phyloP scores from a whole-genome alignment of 2,329 filamentous ascomycete species.

The Teratosphaeria pseudoeucalypti region DNA sequence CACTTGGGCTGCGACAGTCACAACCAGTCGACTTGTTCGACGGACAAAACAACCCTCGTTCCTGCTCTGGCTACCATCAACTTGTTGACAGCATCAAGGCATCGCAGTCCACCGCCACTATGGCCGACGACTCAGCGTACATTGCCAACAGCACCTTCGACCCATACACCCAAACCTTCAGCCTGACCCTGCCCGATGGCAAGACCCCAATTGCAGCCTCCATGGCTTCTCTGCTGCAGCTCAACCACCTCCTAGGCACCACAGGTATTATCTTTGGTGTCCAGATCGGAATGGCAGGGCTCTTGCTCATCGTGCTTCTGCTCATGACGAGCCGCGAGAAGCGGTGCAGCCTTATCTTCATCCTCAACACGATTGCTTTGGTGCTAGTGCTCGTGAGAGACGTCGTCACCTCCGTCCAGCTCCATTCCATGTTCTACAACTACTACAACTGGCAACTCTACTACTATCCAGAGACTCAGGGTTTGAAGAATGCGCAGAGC shows the following conservation, averaged over 20 bases:
- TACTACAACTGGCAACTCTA: constrained; percentile 30
- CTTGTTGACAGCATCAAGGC: not conserved
- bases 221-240: constrained; percentile 36
- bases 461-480: constrained; percentile 16
- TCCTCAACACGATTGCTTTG: constrained; percentile 55
- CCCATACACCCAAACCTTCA: constrained; percentile 43
- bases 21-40: not conserved
- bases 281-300: constrained; percentile 58
- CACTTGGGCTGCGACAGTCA: not conserved
- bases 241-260: constrained; percentile 19
- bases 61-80: too few species aligned
- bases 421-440: constrained; percentile 49
- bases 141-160: constrained; percentile 31
- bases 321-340: constrained; percentile 58
- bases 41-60: too few species aligned
- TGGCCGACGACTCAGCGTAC: not conserved
- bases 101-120: not conserved
- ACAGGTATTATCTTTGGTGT: constrained; percentile 55
- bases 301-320: constrained; percentile 56
- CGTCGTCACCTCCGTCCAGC: constrained; percentile 48
- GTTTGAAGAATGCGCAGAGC: constrained; percentile 5
- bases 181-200: constrained; percentile 33
- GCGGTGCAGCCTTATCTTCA: constrained; percentile 52
- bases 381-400: constrained; percentile 50
- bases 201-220: constrained; percentile 32